Evolutionary conservation across 73 alveolate genomes (phyloP).

Genomic region (Loxodes magnus): DNA sequence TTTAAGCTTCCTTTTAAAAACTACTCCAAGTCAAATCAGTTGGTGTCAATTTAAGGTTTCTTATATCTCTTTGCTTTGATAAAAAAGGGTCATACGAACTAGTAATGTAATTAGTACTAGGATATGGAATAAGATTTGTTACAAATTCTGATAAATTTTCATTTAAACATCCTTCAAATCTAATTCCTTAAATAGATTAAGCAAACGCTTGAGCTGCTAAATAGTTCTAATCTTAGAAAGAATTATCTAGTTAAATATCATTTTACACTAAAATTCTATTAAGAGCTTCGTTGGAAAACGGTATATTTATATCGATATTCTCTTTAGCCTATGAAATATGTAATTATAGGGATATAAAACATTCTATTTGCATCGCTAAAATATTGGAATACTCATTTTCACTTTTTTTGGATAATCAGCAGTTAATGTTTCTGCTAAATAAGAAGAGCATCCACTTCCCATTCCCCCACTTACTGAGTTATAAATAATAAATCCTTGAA

Average conservation of each 20-base stretch:
- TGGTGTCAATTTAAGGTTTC: constrained; percentile 4
- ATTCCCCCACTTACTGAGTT: constrained; percentile 38
- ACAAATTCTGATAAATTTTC: constrained; percentile 35
- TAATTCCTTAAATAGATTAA: constrained; percentile 14
- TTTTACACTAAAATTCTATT: constrained; percentile 29
- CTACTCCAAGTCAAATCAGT: constrained; percentile 20
- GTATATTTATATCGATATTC: constrained; percentile 8
- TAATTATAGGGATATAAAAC: constrained; percentile 19
- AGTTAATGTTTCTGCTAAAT: constrained; percentile 1
- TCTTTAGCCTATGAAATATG: constrained; percentile 11
- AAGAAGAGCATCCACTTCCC: constrained; percentile 18
- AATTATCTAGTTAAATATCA: constrained; percentile 14
- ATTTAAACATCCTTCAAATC: constrained; percentile 53
- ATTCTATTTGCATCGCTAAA: not conserved
- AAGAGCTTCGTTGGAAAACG: constrained; percentile 43
- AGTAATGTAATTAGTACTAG: constrained; percentile 37
- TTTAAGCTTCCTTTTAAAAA: constrained; percentile 7
- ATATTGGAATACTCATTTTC: constrained; percentile 15
- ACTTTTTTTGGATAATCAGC: constrained; percentile 9
- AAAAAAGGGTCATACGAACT: constrained; percentile 39
- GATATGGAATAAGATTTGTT: constrained; percentile 41
- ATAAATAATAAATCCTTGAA: constrained; percentile 30
- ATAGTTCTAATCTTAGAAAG: constrained; percentile 20
- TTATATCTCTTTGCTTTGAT: constrained; percentile 33
- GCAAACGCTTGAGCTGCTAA: constrained; percentile 32